Evolutionary conservation across 176 grass and related monocot genomes (phyloP), one percentile per base, ranked within the genome.

Genomic region (Lolium rigidum): DNA sequence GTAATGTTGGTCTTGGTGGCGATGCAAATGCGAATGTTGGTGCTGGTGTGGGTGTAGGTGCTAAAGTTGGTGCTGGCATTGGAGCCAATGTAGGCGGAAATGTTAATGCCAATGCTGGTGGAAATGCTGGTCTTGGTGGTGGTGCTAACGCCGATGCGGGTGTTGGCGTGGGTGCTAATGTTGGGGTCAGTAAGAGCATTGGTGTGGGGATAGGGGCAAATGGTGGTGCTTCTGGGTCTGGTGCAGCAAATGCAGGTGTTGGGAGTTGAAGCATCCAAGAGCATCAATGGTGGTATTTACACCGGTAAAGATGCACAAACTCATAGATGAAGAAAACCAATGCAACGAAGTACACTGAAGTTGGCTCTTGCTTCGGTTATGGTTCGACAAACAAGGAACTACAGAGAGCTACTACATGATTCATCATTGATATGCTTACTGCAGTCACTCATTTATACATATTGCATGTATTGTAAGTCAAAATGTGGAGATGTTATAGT

Each of bases 251-350:
- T 21, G 9, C 12, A 0, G 38, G 12, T 61, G 77, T 6, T 79
- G 26, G 77, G 56, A 24, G 57, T 62, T 79, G 37, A 11, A 16
- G 57, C 37, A 46, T 79, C 77, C 11, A 79, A 62, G 56, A 38
- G 56, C 38, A 77, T 77, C 2, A 7, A 18, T 69, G 63, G 9
- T 10, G 63, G 25, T 51, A 3, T 52, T 26, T 52, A 21, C 0
- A 9, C 2, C 9, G 14, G 20, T 70, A 38, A 4, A 41, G 50
- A 49, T 67, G 61, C 24, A n/a, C 24, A 70, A 4, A 38, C 18
- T 24, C 43, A 15, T 22, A 52, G 25, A 51, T 54, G 73, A 76
- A 76, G 14, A 48, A 76, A 54, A 52, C 14, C 3, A 16, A 75
- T 18, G 73, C 14, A 35, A 10, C 7, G 10, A 49, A 75, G 7